These are phyloP conservation scores for Mallotus repandus DNA, from an alignment of 441 rosid species.

Conservation along the genomic window DNA sequence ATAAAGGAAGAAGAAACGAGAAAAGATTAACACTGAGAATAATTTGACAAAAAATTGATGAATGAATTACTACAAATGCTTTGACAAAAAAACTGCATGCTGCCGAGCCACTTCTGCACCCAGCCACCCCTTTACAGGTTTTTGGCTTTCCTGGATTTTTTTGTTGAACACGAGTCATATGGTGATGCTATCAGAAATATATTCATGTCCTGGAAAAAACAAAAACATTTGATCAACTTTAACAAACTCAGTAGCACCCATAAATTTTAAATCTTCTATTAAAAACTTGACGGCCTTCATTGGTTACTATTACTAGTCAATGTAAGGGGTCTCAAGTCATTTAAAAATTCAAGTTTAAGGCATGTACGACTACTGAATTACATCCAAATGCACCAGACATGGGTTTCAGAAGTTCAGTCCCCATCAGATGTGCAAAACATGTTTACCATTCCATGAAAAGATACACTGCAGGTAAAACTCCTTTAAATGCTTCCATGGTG, in stretches of 20 bases:
- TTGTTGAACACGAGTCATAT: constrained; percentile 10
- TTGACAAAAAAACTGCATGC: constrained; percentile 24
- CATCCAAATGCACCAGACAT: not conserved
- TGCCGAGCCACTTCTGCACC: constrained; percentile 30
- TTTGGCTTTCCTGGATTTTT: constrained; percentile 25
- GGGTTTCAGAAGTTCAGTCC: not conserved
- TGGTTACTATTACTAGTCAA: not conserved
- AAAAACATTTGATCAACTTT: not conserved
- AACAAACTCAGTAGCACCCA: not conserved
- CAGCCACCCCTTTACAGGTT: constrained; percentile 50
- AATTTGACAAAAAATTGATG: constrained; percentile 33
- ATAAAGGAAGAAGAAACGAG: constrained; percentile 7
- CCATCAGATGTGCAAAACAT: not conserved
- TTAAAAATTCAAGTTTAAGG: not conserved
- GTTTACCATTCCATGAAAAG: not conserved
- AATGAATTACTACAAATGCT: constrained; percentile 50
- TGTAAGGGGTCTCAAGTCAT: not conserved
- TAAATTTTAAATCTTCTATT: not conserved
- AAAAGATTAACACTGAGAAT: constrained; percentile 22
- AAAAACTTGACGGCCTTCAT: not conserved
- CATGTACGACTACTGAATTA: not conserved
- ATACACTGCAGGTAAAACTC: not conserved
- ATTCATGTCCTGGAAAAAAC: constrained; percentile 24
- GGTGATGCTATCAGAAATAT: constrained; percentile 13
- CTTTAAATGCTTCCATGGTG: not conserved